Conservation (phyloP, 2,329 filamentous ascomycete genomes). For the Mycosphaerella arachidis region DNA sequence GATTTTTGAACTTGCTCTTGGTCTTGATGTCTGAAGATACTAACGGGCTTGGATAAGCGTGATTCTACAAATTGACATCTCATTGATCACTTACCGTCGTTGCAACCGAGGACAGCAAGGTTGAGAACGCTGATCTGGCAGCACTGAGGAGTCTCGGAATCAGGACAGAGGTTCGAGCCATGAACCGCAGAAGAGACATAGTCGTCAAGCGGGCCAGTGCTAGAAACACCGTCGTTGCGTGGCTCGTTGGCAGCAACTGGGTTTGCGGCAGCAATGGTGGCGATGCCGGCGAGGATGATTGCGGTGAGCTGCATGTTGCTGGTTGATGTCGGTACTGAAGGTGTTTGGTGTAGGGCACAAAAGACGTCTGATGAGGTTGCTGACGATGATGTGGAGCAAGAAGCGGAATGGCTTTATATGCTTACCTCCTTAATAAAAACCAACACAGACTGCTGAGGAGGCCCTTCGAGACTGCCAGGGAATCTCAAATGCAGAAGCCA, state of each 20-base stretch:
- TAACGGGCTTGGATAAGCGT: background rate
- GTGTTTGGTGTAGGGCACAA: background rate
- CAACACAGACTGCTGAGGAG: too few species aligned
- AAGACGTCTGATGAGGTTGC: background rate
- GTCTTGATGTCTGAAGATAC: background rate
- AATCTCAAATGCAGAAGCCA: too few species aligned
- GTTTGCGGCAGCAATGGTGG: background rate
- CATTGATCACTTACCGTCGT: slow-evolving; percentile 1
- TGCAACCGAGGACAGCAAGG: slow-evolving; percentile 9
- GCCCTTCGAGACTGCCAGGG: too few species aligned
- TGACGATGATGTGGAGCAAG: background rate
- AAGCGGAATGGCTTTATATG: background rate
- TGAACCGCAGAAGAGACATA: background rate
- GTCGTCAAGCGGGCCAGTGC: background rate
- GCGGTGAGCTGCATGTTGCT: slow-evolving; percentile 5
- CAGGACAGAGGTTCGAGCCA: background rate
- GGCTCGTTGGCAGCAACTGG: background rate
- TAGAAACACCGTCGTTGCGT: background rate
- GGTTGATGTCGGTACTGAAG: background rate
- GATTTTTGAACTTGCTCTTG: slow-evolving; percentile 3
- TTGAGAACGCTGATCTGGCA: slow-evolving; percentile 10
- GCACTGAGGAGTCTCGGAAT: slow-evolving; percentile 5
- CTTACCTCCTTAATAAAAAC: too few species aligned
- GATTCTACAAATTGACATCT: background rate
- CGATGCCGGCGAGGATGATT: slow-evolving; percentile 2